These are phyloP conservation scores for Exophiala mesophila DNA, from an alignment of 2,329 filamentous ascomycete genomes.

Conservation along the genomic window DNA sequence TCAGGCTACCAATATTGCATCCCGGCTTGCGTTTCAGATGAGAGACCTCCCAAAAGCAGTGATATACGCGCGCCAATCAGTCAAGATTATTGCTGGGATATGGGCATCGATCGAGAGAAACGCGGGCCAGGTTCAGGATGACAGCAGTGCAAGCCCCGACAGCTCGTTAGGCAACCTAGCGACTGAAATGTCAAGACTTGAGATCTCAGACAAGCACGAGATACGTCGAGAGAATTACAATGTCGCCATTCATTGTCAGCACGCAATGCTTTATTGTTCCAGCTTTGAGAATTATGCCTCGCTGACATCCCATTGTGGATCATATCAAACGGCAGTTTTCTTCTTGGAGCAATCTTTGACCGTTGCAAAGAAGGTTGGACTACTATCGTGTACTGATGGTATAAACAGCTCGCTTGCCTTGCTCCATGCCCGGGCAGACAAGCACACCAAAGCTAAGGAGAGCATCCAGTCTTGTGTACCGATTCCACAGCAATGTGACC, in stretches of 20 bases:
- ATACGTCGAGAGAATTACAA: slow-evolving; percentile 31
- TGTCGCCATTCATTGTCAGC: slow-evolving; percentile 71
- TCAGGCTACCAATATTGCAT: slow-evolving; percentile 19
- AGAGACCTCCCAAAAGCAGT: slow-evolving; percentile 15
- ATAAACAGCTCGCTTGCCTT: slow-evolving; percentile 14
- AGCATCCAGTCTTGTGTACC: neutral
- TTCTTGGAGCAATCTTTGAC: slow-evolving; percentile 80
- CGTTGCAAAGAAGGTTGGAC: slow-evolving; percentile 51
- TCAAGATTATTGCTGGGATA: slow-evolving; percentile 20
- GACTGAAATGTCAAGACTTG: slow-evolving; percentile 37
- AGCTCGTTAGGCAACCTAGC: slow-evolving; percentile 25
- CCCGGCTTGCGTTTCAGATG: slow-evolving; percentile 14
- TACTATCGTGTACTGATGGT: neutral
- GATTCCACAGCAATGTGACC: neutral
- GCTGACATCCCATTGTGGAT: slow-evolving; percentile 76
- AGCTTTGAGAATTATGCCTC: slow-evolving; percentile 68
- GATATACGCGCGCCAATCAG: slow-evolving; percentile 21
- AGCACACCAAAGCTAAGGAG: slow-evolving; percentile 9
- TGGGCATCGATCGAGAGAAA: slow-evolving; percentile 29
- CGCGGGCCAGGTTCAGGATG: slow-evolving; percentile 27
- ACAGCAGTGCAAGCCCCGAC: neutral
- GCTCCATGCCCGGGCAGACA: slow-evolving; percentile 16
- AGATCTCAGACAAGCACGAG: slow-evolving; percentile 30
- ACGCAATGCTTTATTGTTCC: slow-evolving; percentile 68
- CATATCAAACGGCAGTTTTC: slow-evolving; percentile 82